A percentile compares a stretch with the other conserved stretches of the same genome.
Evolutionary conservation across 345 rosid genomes (phyloP).

Genomic region (Pugionium cornutum): DNA sequence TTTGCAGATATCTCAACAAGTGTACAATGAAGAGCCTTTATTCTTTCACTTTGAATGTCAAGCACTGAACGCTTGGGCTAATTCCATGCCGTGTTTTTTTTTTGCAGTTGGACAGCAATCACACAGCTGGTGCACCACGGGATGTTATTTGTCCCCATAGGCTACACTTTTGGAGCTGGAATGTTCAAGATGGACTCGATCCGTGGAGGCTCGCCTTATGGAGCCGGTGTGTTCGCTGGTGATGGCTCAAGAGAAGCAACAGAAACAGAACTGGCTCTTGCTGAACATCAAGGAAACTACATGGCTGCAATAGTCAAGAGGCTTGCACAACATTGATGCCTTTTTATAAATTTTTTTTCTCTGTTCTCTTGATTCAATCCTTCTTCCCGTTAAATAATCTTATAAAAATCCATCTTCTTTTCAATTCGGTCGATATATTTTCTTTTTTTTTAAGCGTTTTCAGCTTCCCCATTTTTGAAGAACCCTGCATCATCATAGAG

Average conservation of each 20-base stretch:
- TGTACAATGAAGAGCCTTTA: no score
- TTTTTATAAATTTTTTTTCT: background rate
- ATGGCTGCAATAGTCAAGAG: constrained; percentile 69
- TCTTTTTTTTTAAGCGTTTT: constrained; percentile 17
- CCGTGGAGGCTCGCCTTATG: constrained; percentile 77
- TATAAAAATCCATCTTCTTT: constrained; percentile 14
- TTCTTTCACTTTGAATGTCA: no score
- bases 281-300: constrained; percentile 82
- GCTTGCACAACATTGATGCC: constrained; percentile 48
- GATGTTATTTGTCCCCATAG: constrained; percentile 82
- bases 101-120: constrained; percentile 72
- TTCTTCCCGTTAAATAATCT: constrained; percentile 26
- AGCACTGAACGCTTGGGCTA: no score
- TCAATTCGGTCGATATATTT: no score
- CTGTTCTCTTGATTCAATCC: background rate
- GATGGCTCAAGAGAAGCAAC: constrained; percentile 76
- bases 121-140: constrained; percentile 83
- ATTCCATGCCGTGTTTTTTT: constrained; percentile 19
- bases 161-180: constrained; percentile 80
- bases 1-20: no score
- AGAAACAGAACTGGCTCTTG: constrained; percentile 65
- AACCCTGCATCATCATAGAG: no score
- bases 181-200: constrained; percentile 78
- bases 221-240: constrained; percentile 69
- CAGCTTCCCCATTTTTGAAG: no score